Percentiles rank a stretch among this genome's conserved stretches.
Evolutionary conservation across 2,329 filamentous ascomycete species (phyloP).

Genomic region (Ophiocordyceps robertsii): DNA sequence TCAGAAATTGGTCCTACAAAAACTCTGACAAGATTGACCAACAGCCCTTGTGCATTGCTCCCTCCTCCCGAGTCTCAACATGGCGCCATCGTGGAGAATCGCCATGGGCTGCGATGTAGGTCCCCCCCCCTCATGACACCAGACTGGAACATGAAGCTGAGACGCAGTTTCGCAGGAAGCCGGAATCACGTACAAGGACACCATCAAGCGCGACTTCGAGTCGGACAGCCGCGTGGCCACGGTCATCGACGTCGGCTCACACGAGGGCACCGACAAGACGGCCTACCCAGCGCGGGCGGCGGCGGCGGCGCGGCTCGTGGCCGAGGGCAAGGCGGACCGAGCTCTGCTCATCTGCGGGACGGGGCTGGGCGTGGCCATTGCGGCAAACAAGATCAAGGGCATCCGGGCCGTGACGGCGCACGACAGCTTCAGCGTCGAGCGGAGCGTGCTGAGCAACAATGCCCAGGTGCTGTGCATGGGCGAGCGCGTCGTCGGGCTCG

Average conservation of each 20-base stretch:
- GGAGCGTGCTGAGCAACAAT: conserved; percentile 70
- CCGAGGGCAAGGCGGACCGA: conserved; percentile 54
- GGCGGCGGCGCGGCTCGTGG: conserved; percentile 51
- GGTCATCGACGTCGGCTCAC: conserved; percentile 63
- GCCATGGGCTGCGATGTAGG: conserved; percentile 41
- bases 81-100: conserved; percentile 37
- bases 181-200: conserved; percentile 65
- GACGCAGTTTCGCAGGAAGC: conserved; percentile 39
- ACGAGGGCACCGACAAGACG: conserved; percentile 54
- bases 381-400: conserved; percentile 79
- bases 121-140: conserved; percentile 1
- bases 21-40: too few relatives aligned
- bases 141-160: neutral
- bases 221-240: conserved; percentile 51
- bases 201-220: conserved; percentile 60
- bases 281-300: conserved; percentile 72
- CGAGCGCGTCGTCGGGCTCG: conserved; percentile 69
- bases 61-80: conserved; percentile 8
- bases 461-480: conserved; percentile 81
- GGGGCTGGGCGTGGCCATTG: conserved; percentile 73
- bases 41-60: neutral
- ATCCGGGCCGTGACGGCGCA: conserved; percentile 82
- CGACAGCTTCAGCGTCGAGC: conserved; percentile 73
- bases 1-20: neutral
- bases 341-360: conserved; percentile 77